Evolutionary conservation across 306 rosid genomes (phyloP), one percentile per base, ranked within the genome.

Genomic region (Cucurbita ficifolia): DNA sequence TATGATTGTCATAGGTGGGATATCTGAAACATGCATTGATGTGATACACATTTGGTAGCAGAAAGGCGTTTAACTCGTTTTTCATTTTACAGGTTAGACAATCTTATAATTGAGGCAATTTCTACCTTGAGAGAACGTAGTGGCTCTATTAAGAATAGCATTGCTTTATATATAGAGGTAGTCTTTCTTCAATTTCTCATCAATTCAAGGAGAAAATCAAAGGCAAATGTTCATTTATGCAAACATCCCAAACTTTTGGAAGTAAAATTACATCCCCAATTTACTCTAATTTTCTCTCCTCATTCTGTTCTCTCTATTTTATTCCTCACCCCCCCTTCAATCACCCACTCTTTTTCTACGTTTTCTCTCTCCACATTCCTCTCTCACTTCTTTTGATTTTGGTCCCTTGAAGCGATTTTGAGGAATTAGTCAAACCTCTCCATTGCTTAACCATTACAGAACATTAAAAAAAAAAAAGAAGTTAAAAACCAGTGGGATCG

Each of bases 151-250:
- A 94, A 89, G 87, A 91, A 97, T 51, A 57, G 86, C 56, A 94
- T 94, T 79, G 88, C 91, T 29, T 76, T 92, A 18, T 94, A 89
- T 79, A 94, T 94, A 14, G 96, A 87, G 99, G 99, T 94, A 83
- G 13, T n/a, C 57, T 70, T 33, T 16, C 61, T 10, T 71, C n/a
- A 35, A 29, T 14, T 24, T 49, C 33, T 29, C 17, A 36, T 52
- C 19, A 52, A 52, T 50, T 35, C 39, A 5, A 48, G 55, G 73
- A 43, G 75, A 70, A 49, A 71, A 55, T 53, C 33, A 52, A 38
- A 17, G 53, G n/a, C 13, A 48, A 14, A 69, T 69, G 43, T 18
- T 50, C 12, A 29, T 29, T 29, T 29, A 29, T 29, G 33, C 33
- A 0, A 29, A 2, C 7, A 0, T 13, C 43, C 43, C 43, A 7